Evolutionary conservation across 176 grass and related monocot genomes (phyloP), one percentile per base, ranked within the genome.

Genomic region (Carex littledalei): DNA sequence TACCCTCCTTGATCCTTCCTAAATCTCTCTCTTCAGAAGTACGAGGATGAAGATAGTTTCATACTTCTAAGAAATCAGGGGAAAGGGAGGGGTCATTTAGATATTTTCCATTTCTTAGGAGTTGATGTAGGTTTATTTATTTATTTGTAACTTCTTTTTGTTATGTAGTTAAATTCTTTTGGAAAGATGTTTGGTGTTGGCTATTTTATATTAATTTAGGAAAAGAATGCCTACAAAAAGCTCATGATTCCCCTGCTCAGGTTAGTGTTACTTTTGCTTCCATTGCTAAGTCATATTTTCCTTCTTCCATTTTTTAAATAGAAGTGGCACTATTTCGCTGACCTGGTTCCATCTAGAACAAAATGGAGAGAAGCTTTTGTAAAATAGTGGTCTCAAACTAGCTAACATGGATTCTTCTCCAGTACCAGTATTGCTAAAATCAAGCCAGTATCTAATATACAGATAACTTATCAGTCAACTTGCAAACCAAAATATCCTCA

Each of bases 231-330:
- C 57, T 80, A 69, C 45, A 84, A 56, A 21, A 89, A 84, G 87
- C 76, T 72, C 84, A 93, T 84, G 89, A 89, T 80, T 76, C 82
- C 82, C 90, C 47, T 92, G 80, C 43, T 80, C 86, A 84, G 84
- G 94, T 97, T 85, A 0, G 63, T 86, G 85, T 3, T 84, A 15
- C 57, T 65, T 89, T 15, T 86, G 31, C 81, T 21, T 76, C 12
- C 53, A 54, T 76, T 76, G 26, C 6, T 24, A 1, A 89, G 59
- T 13, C 16, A 59, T 16, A 80, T 79, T 66, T 50, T 49, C 45
- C 4, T 50, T 18, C 82, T 84, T 59, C 47, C 67, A 35, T 49
- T n/a, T 32, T 15, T 17, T 53, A 52, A 54, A 32, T 67, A 49
- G 18, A 69, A 87, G 58, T 24, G 75, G 37, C n/a, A n/a, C n/a